Evolutionary conservation across 352 stramenopile species (phyloP), one percentile per base, ranked within the genome.

Genomic region (Phytophthora crassamura): DNA sequence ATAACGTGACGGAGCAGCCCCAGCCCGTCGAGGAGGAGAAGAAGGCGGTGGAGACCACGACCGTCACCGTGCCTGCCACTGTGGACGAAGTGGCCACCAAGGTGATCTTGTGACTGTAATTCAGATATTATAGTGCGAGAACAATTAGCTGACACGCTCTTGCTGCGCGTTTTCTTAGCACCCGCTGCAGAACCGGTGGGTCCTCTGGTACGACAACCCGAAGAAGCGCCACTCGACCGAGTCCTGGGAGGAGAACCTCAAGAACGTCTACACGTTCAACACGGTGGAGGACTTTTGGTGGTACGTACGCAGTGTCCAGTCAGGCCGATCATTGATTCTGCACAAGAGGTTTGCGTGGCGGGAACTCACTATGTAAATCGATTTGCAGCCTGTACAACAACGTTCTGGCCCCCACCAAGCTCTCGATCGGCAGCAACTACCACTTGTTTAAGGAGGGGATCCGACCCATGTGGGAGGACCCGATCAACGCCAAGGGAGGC

Each of bases 221-320:
- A 96, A 95, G 84, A 95, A 95, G 75, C 86, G 88, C 49, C 83
- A 92, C 68, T 88, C 86, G 71, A 90, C 67, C 68, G 86, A 96
- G 69, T 89, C 81, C 18, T 96, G 88, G 88, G 88, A 95, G 69
- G 86, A 94, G 48, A 96, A 95, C 70, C 80, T 98, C 48, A 97
- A 97, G 73, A 91, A 92, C 54, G 87, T 98, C 51, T 97, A 89
- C 84, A 94, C 91, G 48, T 99, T 99, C 74, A 86, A 93, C 74
- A 98, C 91, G 18, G 94, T 98, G 53, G 94, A 98, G 71, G 91
- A 97, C 78, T 99, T 99, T 84, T 99, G 96, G 96, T 97, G 90
- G 71, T 93, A 75, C 63, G 85, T 86, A 10, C 7, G 4, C 16
- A 10, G 14, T 18, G 25, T 25, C 25, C 25, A 30, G 4, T 30